Conservation (phyloP, 2,329 filamentous ascomycete genomes). For the Fusarium falciforme region DNA sequence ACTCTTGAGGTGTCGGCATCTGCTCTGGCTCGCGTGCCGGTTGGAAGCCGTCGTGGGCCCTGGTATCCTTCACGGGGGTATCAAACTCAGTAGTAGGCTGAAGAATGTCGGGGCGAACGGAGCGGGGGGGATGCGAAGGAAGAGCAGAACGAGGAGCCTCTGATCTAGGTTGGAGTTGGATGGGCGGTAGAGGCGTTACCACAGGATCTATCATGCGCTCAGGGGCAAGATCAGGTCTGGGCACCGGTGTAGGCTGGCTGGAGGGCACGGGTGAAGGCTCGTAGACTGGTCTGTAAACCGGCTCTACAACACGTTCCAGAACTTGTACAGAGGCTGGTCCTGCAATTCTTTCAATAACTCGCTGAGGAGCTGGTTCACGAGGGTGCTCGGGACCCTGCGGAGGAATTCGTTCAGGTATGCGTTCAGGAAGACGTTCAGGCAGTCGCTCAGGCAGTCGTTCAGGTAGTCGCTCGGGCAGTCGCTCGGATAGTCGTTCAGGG, state of each 20-base stretch:
- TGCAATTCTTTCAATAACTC: not conserved
- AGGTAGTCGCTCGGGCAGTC: not conserved
- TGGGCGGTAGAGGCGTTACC: conserved; percentile 9
- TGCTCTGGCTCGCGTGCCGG: conserved; percentile 39
- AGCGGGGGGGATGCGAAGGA: conserved; percentile 24
- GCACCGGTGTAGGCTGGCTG: conserved; percentile 12
- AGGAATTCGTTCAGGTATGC: not conserved
- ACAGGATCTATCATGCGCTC: conserved; percentile 34
- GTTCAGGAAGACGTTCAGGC: not conserved
- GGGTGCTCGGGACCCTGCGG: not conserved
- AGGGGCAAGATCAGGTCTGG: conserved; percentile 28
- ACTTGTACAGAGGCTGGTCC: not conserved
- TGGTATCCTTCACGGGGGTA: conserved; percentile 24
- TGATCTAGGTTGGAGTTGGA: conserved; percentile 17
- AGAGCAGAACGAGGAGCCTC: conserved; percentile 25
- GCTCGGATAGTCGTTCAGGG: not conserved
- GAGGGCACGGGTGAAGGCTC: not conserved
- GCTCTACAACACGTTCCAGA: conserved; percentile 10
- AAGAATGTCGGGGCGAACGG: conserved; percentile 25
- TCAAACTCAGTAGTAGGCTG: conserved; percentile 39
- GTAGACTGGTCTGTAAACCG: conserved; percentile 1
- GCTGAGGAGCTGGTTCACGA: conserved; percentile 3
- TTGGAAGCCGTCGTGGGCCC: conserved; percentile 21
- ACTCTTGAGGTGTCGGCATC: conserved; percentile 43
- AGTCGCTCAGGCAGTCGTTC: not conserved